These are phyloP conservation scores for Paxillus ammoniavirescens DNA, from an alignment of 768 basidiomycete species.

Conservation along the genomic window DNA sequence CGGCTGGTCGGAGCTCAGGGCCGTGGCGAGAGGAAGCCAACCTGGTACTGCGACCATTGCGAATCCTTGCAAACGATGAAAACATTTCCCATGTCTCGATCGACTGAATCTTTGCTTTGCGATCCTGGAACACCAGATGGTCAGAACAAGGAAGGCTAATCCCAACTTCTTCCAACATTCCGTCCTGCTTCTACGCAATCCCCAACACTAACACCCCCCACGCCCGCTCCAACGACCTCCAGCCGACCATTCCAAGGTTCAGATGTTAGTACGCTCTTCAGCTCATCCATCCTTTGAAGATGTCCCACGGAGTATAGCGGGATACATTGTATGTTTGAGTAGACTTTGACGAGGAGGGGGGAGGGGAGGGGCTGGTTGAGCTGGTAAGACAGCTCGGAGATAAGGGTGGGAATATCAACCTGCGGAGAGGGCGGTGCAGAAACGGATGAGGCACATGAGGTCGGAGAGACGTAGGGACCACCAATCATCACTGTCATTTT, in stretches of 20 bases:
- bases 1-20: too few species aligned
- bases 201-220: slow-evolving; percentile 82
- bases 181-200: slow-evolving; percentile 82
- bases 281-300: slow-evolving; percentile 59
- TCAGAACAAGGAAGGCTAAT: slow-evolving; percentile 18
- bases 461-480: slow-evolving; percentile 54
- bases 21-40: too few species aligned
- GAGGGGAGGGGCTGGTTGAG: slow-evolving; percentile 47
- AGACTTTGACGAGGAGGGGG: slow-evolving; percentile 53
- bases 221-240: slow-evolving; percentile 79
- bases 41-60: too few species aligned
- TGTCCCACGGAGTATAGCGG: slow-evolving; percentile 79
- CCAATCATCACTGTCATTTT: slow-evolving; percentile 93
- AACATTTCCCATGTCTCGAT: not conserved
- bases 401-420: slow-evolving; percentile 23
- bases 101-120: slow-evolving; percentile 2
- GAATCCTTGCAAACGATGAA: too few species aligned
- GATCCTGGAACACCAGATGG: slow-evolving; percentile 2
- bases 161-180: slow-evolving; percentile 47
- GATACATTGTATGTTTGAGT: slow-evolving; percentile 66
- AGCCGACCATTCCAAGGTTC: slow-evolving; percentile 47
- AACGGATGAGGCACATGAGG: slow-evolving; percentile 18
- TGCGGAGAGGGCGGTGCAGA: slow-evolving; percentile 16
- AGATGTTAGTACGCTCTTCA: slow-evolving; percentile 43
- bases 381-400: slow-evolving; percentile 42